These are phyloP conservation scores for Cladosporium sp. DNA, from an alignment of 2,329 filamentous ascomycete genomes.

Conservation along the genomic window DNA sequence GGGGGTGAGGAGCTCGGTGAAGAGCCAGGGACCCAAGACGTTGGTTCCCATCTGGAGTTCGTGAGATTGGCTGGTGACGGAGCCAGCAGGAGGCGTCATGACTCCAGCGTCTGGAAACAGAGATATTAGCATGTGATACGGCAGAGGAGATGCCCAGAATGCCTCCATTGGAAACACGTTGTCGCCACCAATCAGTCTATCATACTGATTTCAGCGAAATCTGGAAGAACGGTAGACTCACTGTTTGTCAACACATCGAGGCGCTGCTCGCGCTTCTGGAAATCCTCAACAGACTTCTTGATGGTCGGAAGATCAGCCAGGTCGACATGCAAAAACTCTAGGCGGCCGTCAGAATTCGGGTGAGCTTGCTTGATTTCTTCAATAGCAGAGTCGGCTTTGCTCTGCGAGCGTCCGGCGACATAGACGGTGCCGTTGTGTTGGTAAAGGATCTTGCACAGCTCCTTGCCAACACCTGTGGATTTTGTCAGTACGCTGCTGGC, in stretches of 20 bases:
- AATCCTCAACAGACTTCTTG: conserved; percentile 39
- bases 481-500: background rate
- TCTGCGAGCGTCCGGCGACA: conserved; percentile 52
- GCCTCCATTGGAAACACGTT: background rate
- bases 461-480: conserved; percentile 47
- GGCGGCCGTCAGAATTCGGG: conserved; percentile 43
- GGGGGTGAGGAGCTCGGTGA: conserved; percentile 37
- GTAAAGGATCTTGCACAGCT: conserved; percentile 58
- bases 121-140: background rate
- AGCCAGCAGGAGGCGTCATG: conserved; percentile 40
- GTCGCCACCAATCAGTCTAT: background rate
- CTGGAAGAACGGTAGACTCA: conserved; percentile 19
- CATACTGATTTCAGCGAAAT: background rate
- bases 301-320: conserved; percentile 40
- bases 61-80: conserved; percentile 36
- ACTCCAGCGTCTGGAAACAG: conserved; percentile 26
- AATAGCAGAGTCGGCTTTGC: conserved; percentile 52
- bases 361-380: conserved; percentile 43
- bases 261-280: conserved; percentile 39
- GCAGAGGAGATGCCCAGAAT: background rate
- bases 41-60: conserved; percentile 42
- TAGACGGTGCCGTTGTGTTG: conserved; percentile 58
- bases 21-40: conserved; percentile 38
- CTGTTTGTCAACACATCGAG: conserved; percentile 48
- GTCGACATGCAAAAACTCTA: conserved; percentile 53